Base-by-base conservation (phyloP, 1,139 yeast genomes). In the Zygoascus hellenicus region DNA sequence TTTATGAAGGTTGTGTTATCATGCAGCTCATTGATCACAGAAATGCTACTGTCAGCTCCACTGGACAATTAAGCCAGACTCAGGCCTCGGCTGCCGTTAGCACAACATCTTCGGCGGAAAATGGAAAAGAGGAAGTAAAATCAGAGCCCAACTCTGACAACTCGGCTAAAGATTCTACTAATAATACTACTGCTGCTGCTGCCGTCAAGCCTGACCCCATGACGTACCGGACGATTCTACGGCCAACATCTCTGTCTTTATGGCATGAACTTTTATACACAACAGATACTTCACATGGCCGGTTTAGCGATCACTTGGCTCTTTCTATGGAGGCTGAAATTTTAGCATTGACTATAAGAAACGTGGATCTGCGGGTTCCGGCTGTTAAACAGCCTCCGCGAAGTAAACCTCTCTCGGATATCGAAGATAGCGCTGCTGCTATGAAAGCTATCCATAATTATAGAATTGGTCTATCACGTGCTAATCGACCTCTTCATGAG, bases 1-100 rank as follows among this genome's bases (percentile, higher is more conserved):
- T 87, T 46, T 90, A 87, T 62, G 97, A 90, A 63, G 97, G 97
- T 0, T 87, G 95, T 61, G 70, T 90, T 38, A 86, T 92, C 15
- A 66, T 92, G 45, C 88, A 87, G 59, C 83, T 92, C 14, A 78
- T 77, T 54, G 98, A 92, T 63, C 96, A 89, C 63, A 68, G 83
- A 10, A 66, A 67, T 48, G 51, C 53, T 28, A 30, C 38, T 31
- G 19, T 15, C 9, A 30, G 38, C 2, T 26, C 31, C 19, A 17
- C 36, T 5, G 16, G 36, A 17, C 43, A 41, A 13, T 16, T 31
- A 28, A 22, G 30, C 9, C 35, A 33, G 34, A 29, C 45, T 9
- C 15, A 7, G 9, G 28, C 38, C 10, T 16, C 37, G 22, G 42
- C 34, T 28, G 19, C 44, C 15, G 31, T 37, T n/a, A 29, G 16